Evolutionary conservation across 1,139 yeast species (phyloP), one percentile per base, ranked within the genome.

Genomic region (Protomyces arabidopsidicola): DNA sequence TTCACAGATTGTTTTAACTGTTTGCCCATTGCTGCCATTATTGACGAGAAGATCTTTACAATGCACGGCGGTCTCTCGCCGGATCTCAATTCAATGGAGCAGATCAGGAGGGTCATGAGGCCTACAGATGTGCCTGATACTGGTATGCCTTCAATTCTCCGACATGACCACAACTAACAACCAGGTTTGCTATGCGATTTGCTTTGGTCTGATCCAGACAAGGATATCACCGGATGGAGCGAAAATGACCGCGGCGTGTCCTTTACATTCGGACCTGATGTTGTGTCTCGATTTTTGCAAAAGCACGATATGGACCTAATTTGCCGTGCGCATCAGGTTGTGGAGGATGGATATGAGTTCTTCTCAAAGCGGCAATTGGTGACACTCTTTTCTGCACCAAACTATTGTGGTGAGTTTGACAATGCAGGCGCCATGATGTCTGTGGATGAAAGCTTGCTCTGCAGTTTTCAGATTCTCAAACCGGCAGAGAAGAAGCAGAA

Each of bases 401-500:
- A 93, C 77, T 93, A 93, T 75, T 93, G 98, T 82, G 98, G 98
- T 70, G 98, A 93, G 77, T 93, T 93, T 75, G 97, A 93, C 76
- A 93, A 93, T 75, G 97, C 97, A 9, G 98, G 98, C 71, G 98
- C 98, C 45, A 91, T 93, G 96, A 93, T 93, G 98, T 86, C 95
- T 72, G 98, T 93, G 64, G 98, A 93, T 76, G 97, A 91, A 76
- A 86, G 93, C 75, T 83, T 93, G 73, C 82, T 93, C 72, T 93
- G 98, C 80, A 90, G 97, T 18, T 93, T 93, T 87, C 98, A 93
- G 78, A 91, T 93, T 72, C 84, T 93, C 75, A 93, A 93, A 77
- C 98, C 98, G 45, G 97, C 98, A 57, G 98, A 93, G 76, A 93
- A 93, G 82, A 86, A 87, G 75, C 87, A 88, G 70, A 86, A 88